phyloP scores from a whole-genome alignment of 306 rosid species.

The Trifolium subterraneum region DNA sequence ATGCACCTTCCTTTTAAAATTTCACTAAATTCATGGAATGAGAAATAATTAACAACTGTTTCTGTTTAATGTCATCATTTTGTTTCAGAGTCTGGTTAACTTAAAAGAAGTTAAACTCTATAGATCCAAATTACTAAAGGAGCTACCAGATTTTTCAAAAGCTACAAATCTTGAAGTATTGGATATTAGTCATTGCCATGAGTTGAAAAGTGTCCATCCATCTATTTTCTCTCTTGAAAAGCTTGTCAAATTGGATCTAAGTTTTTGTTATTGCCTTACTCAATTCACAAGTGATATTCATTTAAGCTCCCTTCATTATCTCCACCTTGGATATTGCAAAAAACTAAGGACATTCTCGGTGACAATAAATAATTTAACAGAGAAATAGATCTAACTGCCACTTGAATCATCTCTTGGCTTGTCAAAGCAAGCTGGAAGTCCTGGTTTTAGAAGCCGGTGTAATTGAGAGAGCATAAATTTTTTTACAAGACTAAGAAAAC shows the following conservation, averaged over 20 bases:
- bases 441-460: accelerated
- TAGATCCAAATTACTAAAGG: not conserved
- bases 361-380: not conserved
- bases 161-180: not conserved
- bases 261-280: not conserved
- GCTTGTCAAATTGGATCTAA: not conserved
- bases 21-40: too few species aligned
- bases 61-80: too few species aligned
- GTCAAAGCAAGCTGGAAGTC: not conserved
- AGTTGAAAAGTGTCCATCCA: too few species aligned
- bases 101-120: not conserved
- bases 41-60: too few species aligned
- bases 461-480: too few species aligned
- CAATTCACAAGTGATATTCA: not conserved
- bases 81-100: not conserved
- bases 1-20: not conserved
- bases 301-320: not conserved
- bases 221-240: too few species aligned
- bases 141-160: not conserved
- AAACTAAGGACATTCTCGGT: not conserved
- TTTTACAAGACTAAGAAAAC: not conserved
- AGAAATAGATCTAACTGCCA: not conserved
- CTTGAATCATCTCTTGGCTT: not conserved
- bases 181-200: not conserved
- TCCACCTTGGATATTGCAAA: not conserved